These are phyloP conservation scores for Cyclotella kingstonii DNA, from an alignment of 108 stramenopile genomes.

Conservation along the genomic window DNA sequence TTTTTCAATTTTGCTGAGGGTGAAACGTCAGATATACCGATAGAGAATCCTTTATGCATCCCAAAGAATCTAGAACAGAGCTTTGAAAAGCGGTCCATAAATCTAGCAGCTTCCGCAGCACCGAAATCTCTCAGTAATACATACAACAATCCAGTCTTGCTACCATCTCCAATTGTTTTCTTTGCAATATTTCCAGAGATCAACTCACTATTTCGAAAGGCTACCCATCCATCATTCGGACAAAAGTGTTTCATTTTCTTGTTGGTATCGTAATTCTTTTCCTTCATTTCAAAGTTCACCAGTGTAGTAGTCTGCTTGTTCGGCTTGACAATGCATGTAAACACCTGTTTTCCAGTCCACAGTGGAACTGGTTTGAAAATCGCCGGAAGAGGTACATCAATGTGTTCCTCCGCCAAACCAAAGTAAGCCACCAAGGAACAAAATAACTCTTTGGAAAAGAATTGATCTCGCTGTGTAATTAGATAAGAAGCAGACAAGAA, in stretches of 20 bases:
- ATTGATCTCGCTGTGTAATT: conserved; percentile 92
- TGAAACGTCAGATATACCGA: conserved; percentile 98
- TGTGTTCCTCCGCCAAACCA: conserved; percentile 88
- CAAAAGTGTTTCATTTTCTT: conserved; percentile 79
- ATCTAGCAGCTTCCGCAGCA: conserved; percentile 60
- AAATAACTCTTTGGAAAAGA: conserved; percentile 89
- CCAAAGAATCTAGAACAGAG: conserved; percentile 94
- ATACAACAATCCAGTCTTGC: conserved; percentile 94
- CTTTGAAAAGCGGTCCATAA: conserved; percentile 95
- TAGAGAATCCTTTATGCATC: conserved; percentile 90
- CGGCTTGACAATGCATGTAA: conserved; percentile 83
- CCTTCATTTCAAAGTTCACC: conserved; percentile 93
- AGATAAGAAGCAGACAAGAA: conserved; percentile 95
- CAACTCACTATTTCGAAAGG: conserved; percentile 89
- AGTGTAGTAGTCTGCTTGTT: conserved; percentile 57
- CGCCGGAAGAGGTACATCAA: conserved; percentile 91
- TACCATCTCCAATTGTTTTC: conserved; percentile 95
- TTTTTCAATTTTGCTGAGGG: conserved; percentile 71
- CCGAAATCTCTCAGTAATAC: conserved; percentile 88
- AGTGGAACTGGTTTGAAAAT: conserved; percentile 89
- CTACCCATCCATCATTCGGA: conserved; percentile 94
- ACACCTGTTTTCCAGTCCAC: conserved; percentile 99
- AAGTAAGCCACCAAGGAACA: conserved; percentile 87
- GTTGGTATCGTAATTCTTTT: conserved; percentile 83
- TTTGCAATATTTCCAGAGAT: conserved; percentile 94